Base-by-base conservation (phyloP, 331 rosid genomes). In the Cydonia oblonga region DNA sequence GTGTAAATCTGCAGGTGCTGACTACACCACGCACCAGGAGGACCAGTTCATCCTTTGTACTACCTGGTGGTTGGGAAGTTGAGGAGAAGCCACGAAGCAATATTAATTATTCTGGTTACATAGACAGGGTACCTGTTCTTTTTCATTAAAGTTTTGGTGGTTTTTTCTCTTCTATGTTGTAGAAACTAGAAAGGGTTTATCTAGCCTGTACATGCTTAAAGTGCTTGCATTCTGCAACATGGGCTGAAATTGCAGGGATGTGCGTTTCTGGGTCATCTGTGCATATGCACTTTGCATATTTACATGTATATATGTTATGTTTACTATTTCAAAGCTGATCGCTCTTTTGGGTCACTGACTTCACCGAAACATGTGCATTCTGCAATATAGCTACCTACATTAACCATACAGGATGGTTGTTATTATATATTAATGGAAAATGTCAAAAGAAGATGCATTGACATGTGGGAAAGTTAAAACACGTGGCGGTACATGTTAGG, bases 1-100 rank as follows among this genome's bases (percentile, higher is more conserved):
- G 19, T 60, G 30, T 58, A 64, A 10, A 58, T 35, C 42, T 78
- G 82, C 81, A 80, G 88, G 63, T 40, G 73, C 78, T 64, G 53
- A 33, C 63, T 9, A 5, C 52, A 5, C 66, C 72, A 42, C 60
- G 6, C 52, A 62, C 44, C 64, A 32, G n/a, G 42, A 23, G 35
- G 64, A 51, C 44, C 62, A 14, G 54, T 59, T 64, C 84, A 30
- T 51, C 62, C 62, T 54, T 78, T 51, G 77, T 30, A 46, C 82
- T 81, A 74, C 88, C 87, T 19, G 79, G 73, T 79, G 78, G 49
- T 75, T 81, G 87, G 83, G 75, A 38, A 57, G 68, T 81, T 54
- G 78, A 73, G 81, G 79, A 68, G 80, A 76, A 44, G 53, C 79
- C 46, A n/a, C 75, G 85, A 24, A 20, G 30, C 16, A 70, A 46